Evolutionary conservation across 495 filamentous ascomycete genomes (phyloP).

Genomic region (Penicillium manginii): DNA sequence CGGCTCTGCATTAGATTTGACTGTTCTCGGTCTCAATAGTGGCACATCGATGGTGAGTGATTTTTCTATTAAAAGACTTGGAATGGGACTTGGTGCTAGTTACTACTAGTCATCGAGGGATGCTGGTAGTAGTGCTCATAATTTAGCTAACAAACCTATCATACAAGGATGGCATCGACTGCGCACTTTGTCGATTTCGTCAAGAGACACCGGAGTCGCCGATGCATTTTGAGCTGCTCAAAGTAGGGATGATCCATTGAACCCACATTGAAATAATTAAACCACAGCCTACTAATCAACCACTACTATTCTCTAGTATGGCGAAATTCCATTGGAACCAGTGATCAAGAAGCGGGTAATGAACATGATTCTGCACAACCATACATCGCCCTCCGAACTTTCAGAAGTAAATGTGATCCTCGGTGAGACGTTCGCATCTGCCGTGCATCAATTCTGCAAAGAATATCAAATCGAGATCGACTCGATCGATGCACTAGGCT

Average conservation of each 20-base stretch:
- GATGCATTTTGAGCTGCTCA: constrained; percentile 52
- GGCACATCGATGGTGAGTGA: constrained; percentile 43
- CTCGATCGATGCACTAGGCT: constrained; percentile 58
- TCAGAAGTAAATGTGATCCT: constrained; percentile 57
- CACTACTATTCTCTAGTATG: constrained; percentile 27
- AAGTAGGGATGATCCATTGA: constrained; percentile 31
- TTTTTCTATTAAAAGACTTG: too few species aligned
- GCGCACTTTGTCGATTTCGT: constrained; percentile 53
- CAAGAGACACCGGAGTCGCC: constrained; percentile 51
- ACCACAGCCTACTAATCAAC: constrained; percentile 25
- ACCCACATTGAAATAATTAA: constrained; percentile 11
- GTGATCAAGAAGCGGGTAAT: constrained; percentile 60
- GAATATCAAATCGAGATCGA: constrained; percentile 49
- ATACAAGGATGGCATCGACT: constrained; percentile 51
- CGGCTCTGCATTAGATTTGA: constrained; percentile 35
- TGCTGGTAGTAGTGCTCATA: not conserved
- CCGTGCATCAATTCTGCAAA: constrained; percentile 50
- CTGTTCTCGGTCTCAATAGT: constrained; percentile 55
- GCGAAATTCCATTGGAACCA: constrained; percentile 50
- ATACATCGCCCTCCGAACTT: constrained; percentile 54
- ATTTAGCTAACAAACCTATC: constrained; percentile 2
- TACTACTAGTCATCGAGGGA: too few species aligned
- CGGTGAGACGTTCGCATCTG: constrained; percentile 54
- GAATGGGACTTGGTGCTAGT: too few species aligned
- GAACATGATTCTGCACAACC: constrained; percentile 57